Evolutionary conservation across 768 basidiomycete genomes (phyloP).

Genomic region (Trametes villosa): DNA sequence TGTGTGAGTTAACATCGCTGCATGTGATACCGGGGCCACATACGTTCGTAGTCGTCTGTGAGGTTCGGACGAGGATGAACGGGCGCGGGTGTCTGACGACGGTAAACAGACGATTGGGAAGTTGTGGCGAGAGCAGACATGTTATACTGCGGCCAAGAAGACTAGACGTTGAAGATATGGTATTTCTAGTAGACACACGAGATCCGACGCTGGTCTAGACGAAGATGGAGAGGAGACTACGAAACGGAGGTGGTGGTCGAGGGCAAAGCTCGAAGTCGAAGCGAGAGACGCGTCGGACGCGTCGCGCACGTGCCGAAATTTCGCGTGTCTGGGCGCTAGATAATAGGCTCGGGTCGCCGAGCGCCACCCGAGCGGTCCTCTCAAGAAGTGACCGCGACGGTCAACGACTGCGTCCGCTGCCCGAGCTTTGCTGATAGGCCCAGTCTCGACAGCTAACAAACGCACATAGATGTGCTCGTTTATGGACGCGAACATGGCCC

Average conservation of each 20-base stretch:
- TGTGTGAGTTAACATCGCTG: neutral
- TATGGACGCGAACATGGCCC: no score
- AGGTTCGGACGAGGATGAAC: conserved; percentile 45
- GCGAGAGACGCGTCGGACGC: conserved; percentile 20
- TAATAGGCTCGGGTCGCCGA: neutral
- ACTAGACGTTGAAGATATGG: neutral
- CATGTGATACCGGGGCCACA: conserved; percentile 5
- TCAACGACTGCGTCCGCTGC: neutral
- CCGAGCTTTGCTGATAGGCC: conserved; percentile 1
- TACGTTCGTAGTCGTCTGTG: conserved; percentile 81
- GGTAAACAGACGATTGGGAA: conserved; percentile 11
- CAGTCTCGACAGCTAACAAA: no score
- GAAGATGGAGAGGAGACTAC: neutral
- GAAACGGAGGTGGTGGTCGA: neutral
- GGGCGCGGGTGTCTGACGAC: conserved; percentile 27
- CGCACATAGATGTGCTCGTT: no score
- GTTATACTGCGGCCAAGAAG: neutral
- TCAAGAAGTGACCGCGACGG: neutral
- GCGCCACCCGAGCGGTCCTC: conserved; percentile 9
- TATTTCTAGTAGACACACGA: neutral
- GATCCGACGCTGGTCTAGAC: no score
- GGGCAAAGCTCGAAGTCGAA: neutral
- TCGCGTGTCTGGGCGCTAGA: conserved; percentile 14
- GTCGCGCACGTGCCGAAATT: conserved; percentile 21
- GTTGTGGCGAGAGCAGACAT: conserved; percentile 1